Evolutionary conservation across 495 filamentous ascomycete genomes (phyloP), one percentile per base, ranked within the genome.

Genomic region (Xylaria curta): DNA sequence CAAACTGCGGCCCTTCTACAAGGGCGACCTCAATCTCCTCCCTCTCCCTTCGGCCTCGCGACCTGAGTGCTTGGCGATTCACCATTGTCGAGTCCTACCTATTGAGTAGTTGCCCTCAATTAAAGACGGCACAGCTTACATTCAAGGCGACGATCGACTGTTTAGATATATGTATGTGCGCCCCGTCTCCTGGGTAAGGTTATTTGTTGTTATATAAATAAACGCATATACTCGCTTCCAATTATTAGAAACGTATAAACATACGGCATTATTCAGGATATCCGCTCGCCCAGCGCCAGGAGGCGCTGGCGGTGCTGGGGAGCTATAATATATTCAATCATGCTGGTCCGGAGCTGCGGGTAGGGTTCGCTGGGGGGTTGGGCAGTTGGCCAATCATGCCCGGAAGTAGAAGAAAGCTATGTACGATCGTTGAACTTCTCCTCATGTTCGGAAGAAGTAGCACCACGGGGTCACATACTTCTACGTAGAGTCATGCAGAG

Each of bases 1-100:
- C 85, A 71, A 91, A 89, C 56, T 84, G 79, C 21, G 87, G 88
- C 7, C 82, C 80, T 68, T 84, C 84, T 60, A 81, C 82, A 36
- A 83, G 82, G 28, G 84, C 84, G 9, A 84, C 75, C 66, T 85
- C 81, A n/a, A 63, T 74, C 40, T 77, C 73, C 42, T 76, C 70
- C 54, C 75, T 72, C 33, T 78, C 77, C 59, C 75, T 72, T 36
- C 75, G 75, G 33, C 73, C 73, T 68, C 75, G 72, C 59, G 69
- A 66, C 38, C 69, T 54, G 19, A 71, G 1, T 12, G 49, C 49
- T 49, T 24, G 26, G 53, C 40, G 46, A 62, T 42, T 24, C 13
- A 44, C 33, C 69, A 71, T 71, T 53, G 26, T 60, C 31, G 60
- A 42, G 38, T 58, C 10, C 10, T 63, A 38, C 19, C 51, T 33